Evolutionary conservation across 2,329 filamentous ascomycete genomes (phyloP).

Genomic region (Periconia sp.): DNA sequence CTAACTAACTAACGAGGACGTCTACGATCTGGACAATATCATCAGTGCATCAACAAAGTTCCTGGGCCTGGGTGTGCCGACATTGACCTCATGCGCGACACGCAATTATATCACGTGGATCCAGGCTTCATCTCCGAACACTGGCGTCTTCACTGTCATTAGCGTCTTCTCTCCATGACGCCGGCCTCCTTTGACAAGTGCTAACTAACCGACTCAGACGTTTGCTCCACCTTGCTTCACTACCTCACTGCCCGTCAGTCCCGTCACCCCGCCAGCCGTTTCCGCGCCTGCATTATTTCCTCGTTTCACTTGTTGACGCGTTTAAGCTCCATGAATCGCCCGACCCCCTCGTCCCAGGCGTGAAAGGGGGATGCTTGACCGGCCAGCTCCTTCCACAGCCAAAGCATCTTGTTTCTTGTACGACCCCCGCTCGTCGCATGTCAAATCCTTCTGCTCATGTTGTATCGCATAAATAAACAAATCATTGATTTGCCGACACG

Average conservation of each 20-base stretch:
- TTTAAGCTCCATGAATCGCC: neutral
- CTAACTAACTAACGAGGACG: neutral
- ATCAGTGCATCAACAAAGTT: neutral
- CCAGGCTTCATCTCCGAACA: neutral
- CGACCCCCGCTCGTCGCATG: neutral
- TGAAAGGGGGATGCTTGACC: neutral
- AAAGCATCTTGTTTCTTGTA: neutral
- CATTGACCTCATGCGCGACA: neutral
- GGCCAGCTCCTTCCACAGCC: neutral
- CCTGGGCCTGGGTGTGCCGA: neutral
- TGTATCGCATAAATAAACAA: neutral
- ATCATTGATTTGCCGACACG: neutral
- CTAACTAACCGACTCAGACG: neutral
- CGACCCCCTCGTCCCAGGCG: neutral
- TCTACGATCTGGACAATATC: too few species aligned
- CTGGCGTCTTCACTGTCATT: neutral
- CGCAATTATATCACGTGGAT: neutral
- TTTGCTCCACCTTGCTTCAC: neutral
- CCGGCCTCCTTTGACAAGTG: neutral
- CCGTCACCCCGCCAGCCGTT: slow-evolving; percentile 15
- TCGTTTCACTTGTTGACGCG: slow-evolving; percentile 20
- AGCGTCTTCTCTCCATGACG: neutral
- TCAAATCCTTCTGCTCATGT: neutral
- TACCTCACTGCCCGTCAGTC: neutral
- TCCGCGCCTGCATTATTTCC: slow-evolving; percentile 3